Percentiles rank a stretch among this genome's conserved stretches.
phyloP scores from a whole-genome alignment of 2,329 filamentous ascomycete species.

The Nemania diffusa region DNA sequence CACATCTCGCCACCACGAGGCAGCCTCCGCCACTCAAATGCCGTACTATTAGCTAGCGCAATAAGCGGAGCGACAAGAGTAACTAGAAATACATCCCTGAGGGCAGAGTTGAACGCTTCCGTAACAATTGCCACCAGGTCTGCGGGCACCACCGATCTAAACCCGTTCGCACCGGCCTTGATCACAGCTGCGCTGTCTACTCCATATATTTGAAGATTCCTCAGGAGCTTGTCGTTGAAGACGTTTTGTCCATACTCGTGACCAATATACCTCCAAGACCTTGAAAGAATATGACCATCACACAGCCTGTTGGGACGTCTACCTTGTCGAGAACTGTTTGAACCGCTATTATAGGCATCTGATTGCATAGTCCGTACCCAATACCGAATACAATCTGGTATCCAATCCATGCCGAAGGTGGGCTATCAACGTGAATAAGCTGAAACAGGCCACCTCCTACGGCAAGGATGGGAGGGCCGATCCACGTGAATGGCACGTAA shows the following conservation, averaged over 20 bases:
- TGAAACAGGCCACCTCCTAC: background rate
- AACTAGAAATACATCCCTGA: background rate
- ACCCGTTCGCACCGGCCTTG: background rate
- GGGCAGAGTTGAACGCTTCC: background rate
- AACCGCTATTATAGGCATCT: background rate
- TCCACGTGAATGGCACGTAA: background rate
- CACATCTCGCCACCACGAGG: background rate
- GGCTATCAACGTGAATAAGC: background rate
- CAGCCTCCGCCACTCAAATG: background rate
- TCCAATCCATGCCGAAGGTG: background rate
- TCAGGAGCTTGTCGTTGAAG: background rate
- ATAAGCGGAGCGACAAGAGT: background rate
- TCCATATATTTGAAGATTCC: background rate
- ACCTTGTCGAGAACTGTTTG: background rate
- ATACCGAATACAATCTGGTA: background rate
- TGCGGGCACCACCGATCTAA: background rate
- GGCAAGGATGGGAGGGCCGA: background rate
- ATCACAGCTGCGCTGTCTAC: background rate
- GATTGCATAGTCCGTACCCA: background rate
- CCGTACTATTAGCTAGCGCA: background rate
- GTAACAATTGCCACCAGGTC: background rate
- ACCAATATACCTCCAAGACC: background rate
- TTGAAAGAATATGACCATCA: background rate
- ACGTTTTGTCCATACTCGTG: background rate
- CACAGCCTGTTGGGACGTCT: background rate